A percentile compares a stretch with the other conserved stretches of the same genome.
Conservation (phyloP, 1,139 yeast species). For the Kodamaea arcana region DNA sequence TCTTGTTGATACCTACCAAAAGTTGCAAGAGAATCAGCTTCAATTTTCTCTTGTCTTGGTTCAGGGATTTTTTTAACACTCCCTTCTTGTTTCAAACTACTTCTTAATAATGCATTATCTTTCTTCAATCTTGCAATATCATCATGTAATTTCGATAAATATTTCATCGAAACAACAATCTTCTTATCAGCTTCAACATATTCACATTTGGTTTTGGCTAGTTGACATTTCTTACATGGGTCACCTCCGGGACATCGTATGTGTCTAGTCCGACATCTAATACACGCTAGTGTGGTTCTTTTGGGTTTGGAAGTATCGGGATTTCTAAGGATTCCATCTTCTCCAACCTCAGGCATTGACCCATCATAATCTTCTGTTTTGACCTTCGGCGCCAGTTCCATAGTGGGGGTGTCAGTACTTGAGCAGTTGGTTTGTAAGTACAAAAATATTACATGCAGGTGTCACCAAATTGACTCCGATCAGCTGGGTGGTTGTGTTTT, state of each 20-base stretch:
- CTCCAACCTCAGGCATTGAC: not conserved
- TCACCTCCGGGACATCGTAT: slow-evolving; percentile 80
- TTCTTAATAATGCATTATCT: slow-evolving; percentile 54
- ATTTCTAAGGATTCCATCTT: not conserved
- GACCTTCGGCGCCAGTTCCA: too few species aligned
- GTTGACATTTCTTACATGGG: slow-evolving; percentile 65
- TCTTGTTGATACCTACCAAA: slow-evolving; percentile 1
- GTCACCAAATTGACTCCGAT: too few species aligned
- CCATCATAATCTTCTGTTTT: not conserved
- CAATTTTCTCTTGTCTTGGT: not conserved
- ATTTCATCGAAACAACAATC: slow-evolving; percentile 72
- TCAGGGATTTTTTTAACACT: slow-evolving; percentile 4
- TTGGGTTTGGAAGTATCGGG: slow-evolving; percentile 13
- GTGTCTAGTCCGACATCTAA: slow-evolving; percentile 71
- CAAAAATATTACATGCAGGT: too few species aligned
- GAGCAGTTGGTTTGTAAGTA: too few species aligned
- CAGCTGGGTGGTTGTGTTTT: too few species aligned
- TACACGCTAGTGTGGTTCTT: slow-evolving; percentile 49
- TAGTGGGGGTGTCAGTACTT: too few species aligned
- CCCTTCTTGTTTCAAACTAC: slow-evolving; percentile 35
- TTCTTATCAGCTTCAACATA: slow-evolving; percentile 76
- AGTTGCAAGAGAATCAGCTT: slow-evolving; percentile 1
- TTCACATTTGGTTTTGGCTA: slow-evolving; percentile 62
- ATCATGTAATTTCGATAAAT: slow-evolving; percentile 64
- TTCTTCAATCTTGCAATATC: slow-evolving; percentile 52